phyloP scores from a whole-genome alignment of 1,139 yeast species.

The Kurtzmaniella quercitrusa region DNA sequence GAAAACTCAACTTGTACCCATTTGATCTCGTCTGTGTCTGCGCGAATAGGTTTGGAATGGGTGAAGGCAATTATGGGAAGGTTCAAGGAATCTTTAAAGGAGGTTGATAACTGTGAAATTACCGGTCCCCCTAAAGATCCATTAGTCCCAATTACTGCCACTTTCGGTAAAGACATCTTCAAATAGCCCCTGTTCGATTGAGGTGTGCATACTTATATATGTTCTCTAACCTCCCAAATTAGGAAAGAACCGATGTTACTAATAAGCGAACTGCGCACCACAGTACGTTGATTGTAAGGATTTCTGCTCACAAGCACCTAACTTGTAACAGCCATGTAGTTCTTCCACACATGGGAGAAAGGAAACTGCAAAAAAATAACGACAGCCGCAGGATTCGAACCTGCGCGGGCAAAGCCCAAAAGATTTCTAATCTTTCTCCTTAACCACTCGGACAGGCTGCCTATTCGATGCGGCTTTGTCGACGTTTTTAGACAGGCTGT shows the following conservation, averaged over 20 bases:
- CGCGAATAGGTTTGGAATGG: constrained; percentile 33
- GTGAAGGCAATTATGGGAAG: constrained; percentile 52
- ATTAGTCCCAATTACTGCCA: constrained; percentile 52
- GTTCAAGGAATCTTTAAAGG: constrained; percentile 40
- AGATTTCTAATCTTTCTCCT: constrained; percentile 35
- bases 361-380: constrained; percentile 13
- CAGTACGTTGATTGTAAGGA: too few relatives aligned
- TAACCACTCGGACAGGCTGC: constrained; percentile 31
- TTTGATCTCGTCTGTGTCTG: constrained; percentile 34
- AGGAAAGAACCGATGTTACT: background rate
- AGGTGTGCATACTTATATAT: background rate
- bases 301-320: too few relatives aligned
- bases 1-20: constrained; percentile 30
- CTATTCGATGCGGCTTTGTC: background rate
- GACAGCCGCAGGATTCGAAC: constrained; percentile 38
- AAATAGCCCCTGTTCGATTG: background rate
- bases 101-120: constrained; percentile 39
- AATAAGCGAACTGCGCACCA: background rate
- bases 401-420: constrained; percentile 37
- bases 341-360: too few relatives aligned
- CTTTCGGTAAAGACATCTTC: constrained; percentile 13
- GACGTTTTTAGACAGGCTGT: too few relatives aligned
- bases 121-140: constrained; percentile 51
- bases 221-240: background rate
- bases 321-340: too few relatives aligned